These are phyloP conservation scores for Paramecium sexaurelia DNA, from an alignment of 73 alveolate genomes.

Conservation along the genomic window DNA sequence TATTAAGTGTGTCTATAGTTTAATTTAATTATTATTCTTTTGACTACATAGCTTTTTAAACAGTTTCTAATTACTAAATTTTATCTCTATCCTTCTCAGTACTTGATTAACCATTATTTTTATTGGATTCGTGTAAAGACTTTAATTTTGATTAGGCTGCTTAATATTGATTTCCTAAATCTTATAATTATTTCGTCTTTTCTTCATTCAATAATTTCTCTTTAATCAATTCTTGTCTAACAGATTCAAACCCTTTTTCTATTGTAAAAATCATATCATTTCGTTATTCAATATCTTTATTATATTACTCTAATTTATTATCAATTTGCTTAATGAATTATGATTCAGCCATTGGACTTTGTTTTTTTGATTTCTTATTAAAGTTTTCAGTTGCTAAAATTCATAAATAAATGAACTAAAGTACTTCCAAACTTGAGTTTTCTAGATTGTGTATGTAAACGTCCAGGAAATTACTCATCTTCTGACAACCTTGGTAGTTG, in stretches of 20 bases:
- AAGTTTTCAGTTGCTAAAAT: background rate
- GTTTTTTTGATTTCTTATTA: background rate
- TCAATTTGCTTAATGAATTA: background rate
- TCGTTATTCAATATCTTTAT: conserved; percentile 35
- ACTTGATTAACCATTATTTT: background rate
- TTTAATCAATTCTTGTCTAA: conserved; percentile 1
- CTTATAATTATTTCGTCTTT: conserved; percentile 1
- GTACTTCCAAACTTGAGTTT: conserved; percentile 19
- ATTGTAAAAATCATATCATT: conserved; percentile 39
- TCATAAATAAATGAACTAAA: background rate
- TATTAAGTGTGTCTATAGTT: background rate
- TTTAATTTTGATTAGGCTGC: conserved; percentile 1
- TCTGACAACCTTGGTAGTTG: background rate
- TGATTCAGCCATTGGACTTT: conserved; percentile 25
- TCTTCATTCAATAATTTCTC: conserved; percentile 47
- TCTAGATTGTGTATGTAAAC: background rate
- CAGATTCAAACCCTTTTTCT: conserved; percentile 53
- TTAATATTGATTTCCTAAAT: background rate
- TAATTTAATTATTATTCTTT: background rate
- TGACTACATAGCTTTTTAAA: background rate
- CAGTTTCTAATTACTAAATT: background rate
- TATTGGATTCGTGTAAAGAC: background rate
- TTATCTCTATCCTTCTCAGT: conserved; percentile 28
- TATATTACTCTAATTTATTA: conserved; percentile 18
- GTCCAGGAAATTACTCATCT: conserved; percentile 36